These are phyloP conservation scores for Pisolithus orientalis DNA, from an alignment of 768 basidiomycete genomes.

Conservation along the genomic window DNA sequence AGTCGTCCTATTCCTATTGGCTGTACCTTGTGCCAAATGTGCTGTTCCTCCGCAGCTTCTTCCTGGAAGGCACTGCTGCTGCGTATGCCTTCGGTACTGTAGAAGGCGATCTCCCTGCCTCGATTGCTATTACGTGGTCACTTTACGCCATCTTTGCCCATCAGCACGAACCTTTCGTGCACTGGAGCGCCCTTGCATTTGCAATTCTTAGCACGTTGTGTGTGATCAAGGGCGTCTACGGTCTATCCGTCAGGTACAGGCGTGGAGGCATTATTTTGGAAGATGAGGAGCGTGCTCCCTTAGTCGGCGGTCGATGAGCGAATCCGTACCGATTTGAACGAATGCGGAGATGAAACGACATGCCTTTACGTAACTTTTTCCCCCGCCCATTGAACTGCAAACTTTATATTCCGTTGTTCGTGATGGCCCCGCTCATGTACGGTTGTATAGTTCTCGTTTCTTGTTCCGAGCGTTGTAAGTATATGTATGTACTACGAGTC, in stretches of 20 bases:
- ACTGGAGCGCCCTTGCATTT: conserved; percentile 84
- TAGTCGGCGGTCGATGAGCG: conserved; percentile 42
- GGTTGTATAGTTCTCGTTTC: neutral
- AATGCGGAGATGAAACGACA: neutral
- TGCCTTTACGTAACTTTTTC: neutral
- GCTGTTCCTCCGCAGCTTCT: conserved; percentile 47
- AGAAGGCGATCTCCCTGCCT: conserved; percentile 90
- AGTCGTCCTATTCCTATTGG: conserved; percentile 17
- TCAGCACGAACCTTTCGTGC: conserved; percentile 67
- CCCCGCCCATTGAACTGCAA: neutral
- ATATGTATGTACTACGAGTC: neutral
- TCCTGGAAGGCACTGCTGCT: conserved; percentile 88
- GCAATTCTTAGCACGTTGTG: conserved; percentile 81
- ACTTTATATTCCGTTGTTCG: neutral
- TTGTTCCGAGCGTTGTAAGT: neutral
- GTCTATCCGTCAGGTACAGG: conserved; percentile 42
- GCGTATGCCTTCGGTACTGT: conserved; percentile 88
- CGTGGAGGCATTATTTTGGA: conserved; percentile 52
- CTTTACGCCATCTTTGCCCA: conserved; percentile 88
- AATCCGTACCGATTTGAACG: neutral
- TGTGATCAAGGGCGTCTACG: conserved; percentile 71
- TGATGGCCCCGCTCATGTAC: neutral
- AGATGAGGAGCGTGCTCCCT: conserved; percentile 86
- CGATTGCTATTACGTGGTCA: conserved; percentile 89
- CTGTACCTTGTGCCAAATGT: conserved; percentile 2